phyloP scores from a whole-genome alignment of 345 rosid genomes.

The Syzygium jambos region DNA sequence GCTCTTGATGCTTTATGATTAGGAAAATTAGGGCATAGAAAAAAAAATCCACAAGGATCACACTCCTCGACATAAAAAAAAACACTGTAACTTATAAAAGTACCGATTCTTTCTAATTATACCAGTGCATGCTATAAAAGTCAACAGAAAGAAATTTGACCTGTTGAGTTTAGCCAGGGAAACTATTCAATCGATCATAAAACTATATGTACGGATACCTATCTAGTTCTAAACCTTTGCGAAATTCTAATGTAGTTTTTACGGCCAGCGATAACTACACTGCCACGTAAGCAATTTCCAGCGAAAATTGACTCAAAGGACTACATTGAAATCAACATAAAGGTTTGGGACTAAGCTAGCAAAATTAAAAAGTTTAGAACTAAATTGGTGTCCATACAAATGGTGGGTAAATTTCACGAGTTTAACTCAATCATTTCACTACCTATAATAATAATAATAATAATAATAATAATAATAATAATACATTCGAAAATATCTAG shows the following conservation, averaged over 20 bases:
- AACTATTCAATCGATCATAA: neutral
- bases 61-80: neutral
- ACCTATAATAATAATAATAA: no score
- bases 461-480: no score
- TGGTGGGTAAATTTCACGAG: neutral
- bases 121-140: neutral
- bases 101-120: neutral
- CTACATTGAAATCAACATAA: neutral
- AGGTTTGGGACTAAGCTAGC: rapidly evolving
- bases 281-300: neutral
- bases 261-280: neutral
- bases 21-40: neutral
- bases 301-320: neutral
- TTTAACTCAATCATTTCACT: neutral
- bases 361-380: neutral
- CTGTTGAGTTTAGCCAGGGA: neutral
- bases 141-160: neutral
- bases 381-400: neutral
- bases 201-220: neutral
- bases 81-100: neutral
- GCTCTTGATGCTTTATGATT: neutral
- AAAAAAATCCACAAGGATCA: neutral
- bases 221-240: neutral
- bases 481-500: no score
- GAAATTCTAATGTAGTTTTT: neutral